These are phyloP conservation scores for Draba incana DNA, from an alignment of 345 rosid species.

Conservation along the genomic window DNA sequence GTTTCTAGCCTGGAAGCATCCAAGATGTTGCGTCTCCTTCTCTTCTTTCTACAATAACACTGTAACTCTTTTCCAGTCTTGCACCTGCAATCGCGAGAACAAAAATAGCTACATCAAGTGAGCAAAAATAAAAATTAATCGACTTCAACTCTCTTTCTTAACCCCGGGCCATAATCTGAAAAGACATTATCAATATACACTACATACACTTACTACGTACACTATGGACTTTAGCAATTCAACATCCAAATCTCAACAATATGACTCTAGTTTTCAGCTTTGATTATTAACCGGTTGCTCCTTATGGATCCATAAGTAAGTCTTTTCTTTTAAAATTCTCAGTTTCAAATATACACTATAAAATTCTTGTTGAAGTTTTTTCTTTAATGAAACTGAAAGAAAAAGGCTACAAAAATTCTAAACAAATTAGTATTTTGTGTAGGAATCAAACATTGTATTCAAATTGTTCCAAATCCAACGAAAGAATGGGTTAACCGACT, in stretches of 20 bases:
- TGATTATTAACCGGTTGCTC: constrained; percentile 71
- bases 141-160: neutral
- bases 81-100: constrained; percentile 85
- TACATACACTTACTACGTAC: constrained; percentile 20
- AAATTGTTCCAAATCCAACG: too few relatives aligned
- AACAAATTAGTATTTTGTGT: too few relatives aligned
- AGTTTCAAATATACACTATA: too few relatives aligned
- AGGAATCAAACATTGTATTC: too few relatives aligned
- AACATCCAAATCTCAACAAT: constrained; percentile 85
- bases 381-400: too few relatives aligned
- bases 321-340: neutral
- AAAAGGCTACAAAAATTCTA: too few relatives aligned
- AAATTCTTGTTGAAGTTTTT: too few relatives aligned
- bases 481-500: too few relatives aligned
- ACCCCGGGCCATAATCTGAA: neutral
- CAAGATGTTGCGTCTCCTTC: constrained; percentile 83
- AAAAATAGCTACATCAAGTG: constrained; percentile 72
- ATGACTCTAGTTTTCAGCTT: constrained; percentile 91
- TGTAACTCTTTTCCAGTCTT: constrained; percentile 77
- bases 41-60: constrained; percentile 88
- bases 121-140: constrained; percentile 33
- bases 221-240: constrained; percentile 67
- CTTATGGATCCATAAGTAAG: constrained; percentile 75
- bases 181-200: neutral
- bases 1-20: constrained; percentile 74